Base-by-base conservation (phyloP, 2,329 filamentous ascomycete species). In the Nannizziopsis arthrosporioides region DNA sequence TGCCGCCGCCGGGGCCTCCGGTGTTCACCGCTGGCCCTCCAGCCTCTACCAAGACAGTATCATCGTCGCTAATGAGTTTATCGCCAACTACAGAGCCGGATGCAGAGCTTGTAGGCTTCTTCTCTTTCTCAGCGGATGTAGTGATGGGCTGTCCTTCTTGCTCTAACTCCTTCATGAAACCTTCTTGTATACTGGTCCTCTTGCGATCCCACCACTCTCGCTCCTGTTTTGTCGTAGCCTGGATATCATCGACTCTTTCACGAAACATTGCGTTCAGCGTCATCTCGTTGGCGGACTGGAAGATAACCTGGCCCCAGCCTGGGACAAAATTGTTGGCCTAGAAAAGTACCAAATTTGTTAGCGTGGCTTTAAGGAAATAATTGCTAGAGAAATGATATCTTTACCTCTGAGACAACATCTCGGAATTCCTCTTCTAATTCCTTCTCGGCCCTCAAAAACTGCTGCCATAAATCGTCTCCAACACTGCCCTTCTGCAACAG, bases 201-300 rank as follows among this genome's bases (percentile, higher is more conserved):
- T 84, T 84, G 73, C 85, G 85, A 63, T 87, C 85, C 92, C 92
- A 98, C 87, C 88, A 94, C 61, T 82, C 76, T 69, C 84, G 85
- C 69, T 96, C 92, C 36, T 79, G 72, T 8, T 77, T 74, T 1
- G 80, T 72, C 60, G 85, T 82, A 22, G 73, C 70, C 58, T 89
- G 81, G 50, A 94, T 80, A 53, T 88, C 83, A 41, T 81, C 77
- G 15, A 94, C 74, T 43, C 82, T 78, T 55, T 82, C 74, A 56
- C 87, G 84, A 60, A 94, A 76, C 41, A 81, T 70, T 37, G 78
- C 77, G 69, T 95, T 95, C 61, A 87, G 83, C 51, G 84, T 81
- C 68, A 98, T 95, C 68, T 98, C 92, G 68, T 94, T 94, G 48
- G 92, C 92, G 40, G 85, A 89, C 68, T 98, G 92, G 77, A 98